These are phyloP conservation scores for Chrysophaeum taylorii DNA, from an alignment of 352 stramenopile species.

Conservation along the genomic window DNA sequence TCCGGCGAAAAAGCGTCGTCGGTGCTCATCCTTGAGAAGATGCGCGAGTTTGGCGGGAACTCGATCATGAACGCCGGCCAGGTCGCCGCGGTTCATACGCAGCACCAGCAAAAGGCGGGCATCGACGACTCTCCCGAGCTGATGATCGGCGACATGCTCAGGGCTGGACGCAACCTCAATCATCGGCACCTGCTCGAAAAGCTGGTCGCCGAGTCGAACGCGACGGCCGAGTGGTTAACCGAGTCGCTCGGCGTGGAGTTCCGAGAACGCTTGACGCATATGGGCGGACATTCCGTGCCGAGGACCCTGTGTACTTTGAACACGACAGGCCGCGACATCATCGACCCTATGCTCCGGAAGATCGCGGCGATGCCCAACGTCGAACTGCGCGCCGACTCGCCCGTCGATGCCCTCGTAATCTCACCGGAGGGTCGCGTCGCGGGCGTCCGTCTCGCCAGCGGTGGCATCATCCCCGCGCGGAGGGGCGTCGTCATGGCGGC, in stretches of 20 bases:
- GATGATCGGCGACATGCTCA: constrained; percentile 18
- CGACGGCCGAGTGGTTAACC: constrained; percentile 12
- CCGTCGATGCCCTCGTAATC: too few species aligned
- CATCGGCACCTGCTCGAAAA: constrained; percentile 13
- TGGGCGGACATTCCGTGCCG: constrained; percentile 20
- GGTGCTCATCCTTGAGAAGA: constrained; percentile 20
- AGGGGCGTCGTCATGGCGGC: constrained; percentile 8
- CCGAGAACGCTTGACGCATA: constrained; percentile 16
- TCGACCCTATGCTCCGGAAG: constrained; percentile 10
- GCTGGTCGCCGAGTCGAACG: constrained; percentile 14
- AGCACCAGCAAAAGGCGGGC: neutral
- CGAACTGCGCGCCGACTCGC: too few species aligned
- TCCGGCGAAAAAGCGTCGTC: too few species aligned
- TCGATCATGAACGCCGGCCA: constrained; percentile 20
- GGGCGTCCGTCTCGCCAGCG: too few species aligned
- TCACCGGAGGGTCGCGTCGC: too few species aligned
- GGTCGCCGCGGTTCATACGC: constrained; percentile 10
- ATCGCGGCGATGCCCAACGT: constrained; percentile 12
- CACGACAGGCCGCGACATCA: constrained; percentile 15
- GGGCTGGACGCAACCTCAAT: constrained; percentile 16
- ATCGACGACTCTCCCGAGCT: constrained; percentile 19
- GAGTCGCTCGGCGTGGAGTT: constrained; percentile 11
- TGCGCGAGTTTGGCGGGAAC: constrained; percentile 7
- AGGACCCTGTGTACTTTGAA: constrained; percentile 13
- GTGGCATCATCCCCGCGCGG: neutral